Evolutionary conservation across 768 basidiomycete genomes (phyloP), one percentile per base, ranked within the genome.

Genomic region (Leccinellum luteum): DNA sequence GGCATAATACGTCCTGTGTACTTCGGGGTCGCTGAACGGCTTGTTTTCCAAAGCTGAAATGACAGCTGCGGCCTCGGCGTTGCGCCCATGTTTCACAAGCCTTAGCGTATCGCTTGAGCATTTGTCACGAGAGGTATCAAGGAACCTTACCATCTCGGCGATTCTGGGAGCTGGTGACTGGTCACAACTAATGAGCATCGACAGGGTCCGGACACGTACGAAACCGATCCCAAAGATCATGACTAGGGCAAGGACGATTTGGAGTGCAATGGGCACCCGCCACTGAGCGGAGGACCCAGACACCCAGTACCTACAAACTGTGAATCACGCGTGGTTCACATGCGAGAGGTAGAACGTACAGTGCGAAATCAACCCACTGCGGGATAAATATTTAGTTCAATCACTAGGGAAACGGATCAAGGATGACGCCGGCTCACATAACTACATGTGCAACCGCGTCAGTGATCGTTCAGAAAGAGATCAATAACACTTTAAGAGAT

Each of bases 311-410:
- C 82, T 83, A 54, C 1, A 25, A n/a, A 27, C 15, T 3, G 5
- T 61, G 50, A 57, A 35, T n/a, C 8, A 19, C 4, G 34, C 15
- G 15, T 35, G 3, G 41, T 14, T 17, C 32, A 13, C 25, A 5
- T 30, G 6, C 15, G 15, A 49, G 19, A 23, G 12, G 31, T 30
- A 10, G 35, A 8, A 69, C 78, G 31, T 68, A 84, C 81, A 85
- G 70, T 21, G 81, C 84, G 53, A 87, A 84, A 63, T 85, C 84
- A 60, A 86, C 74, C 85, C 86, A 86, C 81, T 84, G 48, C 6
- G 56, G 6, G 27, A 48, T 15, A 50, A 4, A 55, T 21, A n/a
- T n/a, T n/a, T n/a, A 15, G 19, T 45, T 69, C 7, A 66, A 47
- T 45, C 14, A 13, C 49, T 43, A 14, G 6, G 21, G 10, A 32